Conservation (phyloP, 495 filamentous ascomycete species). For the Echria macrotheca region DNA sequence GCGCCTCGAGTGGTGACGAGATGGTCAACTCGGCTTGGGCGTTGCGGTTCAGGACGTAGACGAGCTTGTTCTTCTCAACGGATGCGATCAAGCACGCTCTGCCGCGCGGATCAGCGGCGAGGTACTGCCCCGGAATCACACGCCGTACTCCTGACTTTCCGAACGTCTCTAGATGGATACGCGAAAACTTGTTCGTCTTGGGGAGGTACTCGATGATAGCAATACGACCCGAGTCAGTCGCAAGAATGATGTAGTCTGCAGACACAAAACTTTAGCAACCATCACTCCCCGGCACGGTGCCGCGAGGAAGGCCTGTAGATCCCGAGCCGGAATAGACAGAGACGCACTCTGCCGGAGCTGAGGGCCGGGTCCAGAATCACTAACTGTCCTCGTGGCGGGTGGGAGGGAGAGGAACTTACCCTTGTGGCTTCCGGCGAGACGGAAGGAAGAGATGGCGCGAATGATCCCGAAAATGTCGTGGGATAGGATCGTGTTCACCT, state of each 20-base stretch:
- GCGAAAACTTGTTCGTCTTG: constrained; percentile 78
- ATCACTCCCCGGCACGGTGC: constrained; percentile 31
- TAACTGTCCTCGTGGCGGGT: constrained; percentile 61
- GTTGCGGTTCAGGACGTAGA: constrained; percentile 96
- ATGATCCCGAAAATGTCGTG: constrained; percentile 97
- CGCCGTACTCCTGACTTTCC: constrained; percentile 95
- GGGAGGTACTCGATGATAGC: constrained; percentile 89
- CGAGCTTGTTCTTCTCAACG: constrained; percentile 98
- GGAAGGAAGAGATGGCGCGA: constrained; percentile 76
- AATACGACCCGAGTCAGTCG: constrained; percentile 92
- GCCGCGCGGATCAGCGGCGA: constrained; percentile 91
- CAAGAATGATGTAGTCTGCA: constrained; percentile 92
- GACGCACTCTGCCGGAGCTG: constrained; percentile 37
- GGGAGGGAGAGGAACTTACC: constrained; percentile 58
- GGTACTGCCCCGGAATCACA: constrained; percentile 90
- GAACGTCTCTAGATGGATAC: constrained; percentile 92
- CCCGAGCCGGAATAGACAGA: too few species aligned
- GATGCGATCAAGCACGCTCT: constrained; percentile 90
- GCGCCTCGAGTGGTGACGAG: constrained; percentile 94
- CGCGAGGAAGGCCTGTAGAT: constrained; percentile 11
- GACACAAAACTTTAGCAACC: constrained; percentile 35
- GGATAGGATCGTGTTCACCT: constrained; percentile 75
- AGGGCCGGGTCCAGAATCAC: constrained; percentile 77
- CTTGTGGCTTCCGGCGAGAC: constrained; percentile 90
- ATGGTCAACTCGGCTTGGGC: constrained; percentile 91